Base-by-base conservation (phyloP, 371 early-diverging fungal genomes). In the Amoeboaphelidium protococcarum region DNA sequence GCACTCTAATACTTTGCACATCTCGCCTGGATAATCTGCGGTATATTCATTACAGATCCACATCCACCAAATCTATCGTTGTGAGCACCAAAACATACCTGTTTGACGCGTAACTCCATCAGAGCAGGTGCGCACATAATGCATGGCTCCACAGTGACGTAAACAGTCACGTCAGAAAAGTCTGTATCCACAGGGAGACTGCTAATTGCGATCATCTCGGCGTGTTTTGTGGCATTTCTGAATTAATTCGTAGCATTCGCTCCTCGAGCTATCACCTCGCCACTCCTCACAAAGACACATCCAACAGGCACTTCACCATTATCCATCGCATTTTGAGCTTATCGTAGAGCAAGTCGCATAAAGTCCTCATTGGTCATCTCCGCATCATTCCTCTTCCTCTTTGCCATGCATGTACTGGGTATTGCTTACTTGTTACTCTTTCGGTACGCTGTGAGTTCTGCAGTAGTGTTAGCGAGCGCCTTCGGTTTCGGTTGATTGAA, bases 81-180 rank as follows among this genome's bases (percentile, higher is more conserved):
- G 1, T 74, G 70, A 54, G 82, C 80, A 1, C 92, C 92, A 64
- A 69, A 91, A 49, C 75, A 78, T 1, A 89, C 90, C 20, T 71
- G 65, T 1, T 75, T 65, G 13, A 92, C 71, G 1, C 71, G 61
- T 54, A 71, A 50, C 47, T 77, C 78, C 23, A 89, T 62, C 48
- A 96, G 56, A 2, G 94, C 88, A 41, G 85, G 73, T 2, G 89
- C 83, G 52, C 97, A 98, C 99, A 97, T 98, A 2, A 97, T 71
- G 59, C 99, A 98, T 1, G 99, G 98, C 61, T 97, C 98, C 0
- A 98, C 89, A 0, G 99, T 96, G 12, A 98, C 89, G 61, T 89
- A 97, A 24, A 97, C 58, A 52, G 74, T 72, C 42, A 72, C 63
- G 26, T 65, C 42, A 22, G 51, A 41, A 52, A 87, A 78, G 54